Evolutionary conservation across 257 asterid genomes (phyloP).

Genomic region (Primulina huaijiensis): DNA sequence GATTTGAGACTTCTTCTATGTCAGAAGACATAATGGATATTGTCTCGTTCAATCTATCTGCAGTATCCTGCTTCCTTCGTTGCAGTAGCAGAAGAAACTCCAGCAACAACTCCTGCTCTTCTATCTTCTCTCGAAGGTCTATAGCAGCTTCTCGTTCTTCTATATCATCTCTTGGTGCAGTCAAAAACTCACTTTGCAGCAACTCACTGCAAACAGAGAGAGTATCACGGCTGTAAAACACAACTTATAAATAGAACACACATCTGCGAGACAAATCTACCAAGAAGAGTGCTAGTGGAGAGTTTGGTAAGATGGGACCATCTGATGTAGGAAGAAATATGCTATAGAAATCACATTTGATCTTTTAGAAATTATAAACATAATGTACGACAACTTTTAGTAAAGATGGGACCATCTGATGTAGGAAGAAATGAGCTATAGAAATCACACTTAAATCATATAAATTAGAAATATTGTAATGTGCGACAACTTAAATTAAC

Average conservation of each 20-base stretch:
- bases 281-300: background rate
- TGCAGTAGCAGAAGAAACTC: slow-evolving; percentile 73
- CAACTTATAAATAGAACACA: slow-evolving; percentile 3
- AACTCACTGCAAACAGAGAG: slow-evolving; percentile 51
- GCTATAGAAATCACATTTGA: slow-evolving; percentile 10
- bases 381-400: background rate
- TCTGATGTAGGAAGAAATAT: slow-evolving; percentile 7
- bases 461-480: background rate
- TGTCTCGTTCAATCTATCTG: slow-evolving; percentile 57
- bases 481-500: background rate
- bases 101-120: slow-evolving; percentile 81
- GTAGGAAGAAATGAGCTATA: slow-evolving; percentile 11
- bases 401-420: background rate
- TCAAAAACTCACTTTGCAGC: slow-evolving; percentile 86
- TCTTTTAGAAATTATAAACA: background rate
- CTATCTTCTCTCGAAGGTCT: slow-evolving; percentile 75
- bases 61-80: slow-evolving; percentile 74
- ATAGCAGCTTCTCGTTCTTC: slow-evolving; percentile 84
- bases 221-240: slow-evolving; percentile 19
- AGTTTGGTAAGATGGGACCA: background rate
- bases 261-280: slow-evolving; percentile 1
- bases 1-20: slow-evolving; percentile 66
- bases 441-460: slow-evolving; percentile 1
- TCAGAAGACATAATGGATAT: slow-evolving; percentile 70
- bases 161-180: slow-evolving; percentile 66